phyloP scores from a whole-genome alignment of 805 yeast genomes.

The Candida maris region DNA sequence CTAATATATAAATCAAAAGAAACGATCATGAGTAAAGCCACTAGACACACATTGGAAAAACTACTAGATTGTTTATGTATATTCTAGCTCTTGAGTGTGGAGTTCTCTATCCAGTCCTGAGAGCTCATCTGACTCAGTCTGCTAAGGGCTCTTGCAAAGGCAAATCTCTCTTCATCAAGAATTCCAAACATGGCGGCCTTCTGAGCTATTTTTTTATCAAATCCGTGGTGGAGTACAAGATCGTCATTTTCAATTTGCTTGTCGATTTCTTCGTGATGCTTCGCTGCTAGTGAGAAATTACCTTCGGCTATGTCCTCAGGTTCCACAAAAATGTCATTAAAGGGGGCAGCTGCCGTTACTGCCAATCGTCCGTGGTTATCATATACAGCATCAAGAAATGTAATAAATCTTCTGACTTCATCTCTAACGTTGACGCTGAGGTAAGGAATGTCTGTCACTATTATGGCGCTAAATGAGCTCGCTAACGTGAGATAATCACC shows the following conservation, averaged over 20 bases:
- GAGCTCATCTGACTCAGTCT: conserved; percentile 93
- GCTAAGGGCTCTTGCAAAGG: conserved; percentile 91
- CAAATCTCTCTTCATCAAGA: conserved; percentile 92
- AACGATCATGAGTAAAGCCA: too few species aligned
- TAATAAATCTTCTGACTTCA: conserved; percentile 84
- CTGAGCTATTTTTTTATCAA: conserved; percentile 65
- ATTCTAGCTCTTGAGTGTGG: conserved; percentile 11
- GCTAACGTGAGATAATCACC: conserved; percentile 92
- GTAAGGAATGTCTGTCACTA: conserved; percentile 91
- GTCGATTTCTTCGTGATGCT: conserved; percentile 24
- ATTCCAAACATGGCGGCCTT: conserved; percentile 70
- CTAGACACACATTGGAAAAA: too few species aligned
- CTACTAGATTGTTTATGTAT: too few species aligned
- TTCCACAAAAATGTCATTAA: conserved; percentile 81
- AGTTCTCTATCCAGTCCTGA: conserved; percentile 76
- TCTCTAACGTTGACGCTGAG: conserved; percentile 76
- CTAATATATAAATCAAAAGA: conserved; percentile 1
- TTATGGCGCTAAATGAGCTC: conserved; percentile 64
- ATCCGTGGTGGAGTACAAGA: conserved; percentile 71
- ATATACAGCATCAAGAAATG: conserved; percentile 92
- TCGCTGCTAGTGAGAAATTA: conserved; percentile 37
- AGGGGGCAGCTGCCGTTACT: conserved; percentile 84
- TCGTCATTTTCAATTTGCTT: conserved; percentile 49
- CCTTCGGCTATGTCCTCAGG: conserved; percentile 57
- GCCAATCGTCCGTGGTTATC: conserved; percentile 87